Base-by-base conservation (phyloP, 2,329 filamentous ascomycete genomes). In the Exserohilum turcica region DNA sequence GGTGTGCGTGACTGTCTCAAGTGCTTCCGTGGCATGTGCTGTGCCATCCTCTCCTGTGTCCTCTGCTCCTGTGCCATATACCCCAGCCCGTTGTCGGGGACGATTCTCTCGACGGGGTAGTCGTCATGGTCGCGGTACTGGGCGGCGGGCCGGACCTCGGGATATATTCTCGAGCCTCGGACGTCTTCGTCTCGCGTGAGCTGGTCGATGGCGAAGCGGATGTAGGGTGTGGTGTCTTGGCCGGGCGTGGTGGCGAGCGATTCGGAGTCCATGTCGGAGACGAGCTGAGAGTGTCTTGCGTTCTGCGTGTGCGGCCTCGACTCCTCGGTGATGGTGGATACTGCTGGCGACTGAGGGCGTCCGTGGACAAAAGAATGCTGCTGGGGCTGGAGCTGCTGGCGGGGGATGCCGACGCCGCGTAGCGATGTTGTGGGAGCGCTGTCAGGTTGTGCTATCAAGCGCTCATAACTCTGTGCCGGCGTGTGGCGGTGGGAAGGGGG, bases 141-240 rank as follows among this genome's bases (percentile, higher is more conserved):
- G 18, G 43, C 39, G 15, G 52, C 15, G 32, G 40, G 43, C 12
- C 58, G 54, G 9, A 62, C 59, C 16, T 65, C 53, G 13, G 48
- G 80, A 46, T 84, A 80, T 61, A 82, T 76, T 48, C 80, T 77
- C 49, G 81, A 78, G 8, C 82, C 80, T 52, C 79, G 76, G 5
- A 86, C 80, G 55, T 90, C 86, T 52, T 87, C 87, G 65, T 89
- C 85, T 42, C 88, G 82, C 5, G 91, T 95, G 63, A 97, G 79
- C 58, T 93, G 91, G 59, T 96, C 90, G 58, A 97, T 85, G 35
- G 93, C 92, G 72, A 94, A 95, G 59, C 89, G 89, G 59, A 97
- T 90, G 73, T 92, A 96, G 0, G 91, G 92, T 7, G 86, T 89
- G 67, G 96, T 89, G 67, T 96, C 92, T 33, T 91, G 79, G 8